Conservation (phyloP, 495 filamentous ascomycete genomes). For the Hypoxylon intermedium region DNA sequence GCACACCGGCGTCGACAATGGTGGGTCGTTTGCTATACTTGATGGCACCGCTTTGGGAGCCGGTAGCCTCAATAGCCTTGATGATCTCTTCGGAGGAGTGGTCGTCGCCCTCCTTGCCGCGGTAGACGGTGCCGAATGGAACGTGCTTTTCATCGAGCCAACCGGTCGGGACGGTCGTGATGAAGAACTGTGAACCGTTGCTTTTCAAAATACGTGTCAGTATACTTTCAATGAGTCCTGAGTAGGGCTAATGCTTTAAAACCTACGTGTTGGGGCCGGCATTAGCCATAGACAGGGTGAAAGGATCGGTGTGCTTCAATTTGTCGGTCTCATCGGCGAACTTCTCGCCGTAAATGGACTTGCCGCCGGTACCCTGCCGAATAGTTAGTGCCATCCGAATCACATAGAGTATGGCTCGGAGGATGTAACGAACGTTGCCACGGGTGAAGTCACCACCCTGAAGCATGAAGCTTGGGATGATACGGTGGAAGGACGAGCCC, state of each 20-base stretch:
- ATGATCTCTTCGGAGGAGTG: conserved; percentile 68
- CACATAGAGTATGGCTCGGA: background rate
- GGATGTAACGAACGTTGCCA: conserved; percentile 72
- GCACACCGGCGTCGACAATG: conserved; percentile 67
- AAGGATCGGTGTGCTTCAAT: conserved; percentile 66
- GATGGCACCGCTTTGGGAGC: conserved; percentile 66
- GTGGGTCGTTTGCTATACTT: conserved; percentile 69
- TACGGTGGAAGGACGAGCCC: conserved; percentile 89
- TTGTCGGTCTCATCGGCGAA: conserved; percentile 83
- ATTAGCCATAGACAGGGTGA: conserved; percentile 84
- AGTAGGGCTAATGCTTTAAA: background rate
- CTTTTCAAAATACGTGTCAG: conserved; percentile 44
- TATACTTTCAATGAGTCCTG: background rate
- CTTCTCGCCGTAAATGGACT: conserved; percentile 88
- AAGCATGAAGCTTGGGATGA: conserved; percentile 98
- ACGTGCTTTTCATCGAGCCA: conserved; percentile 84
- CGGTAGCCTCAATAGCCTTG: conserved; percentile 75
- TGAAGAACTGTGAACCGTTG: conserved; percentile 82
- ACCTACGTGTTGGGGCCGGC: conserved; percentile 79
- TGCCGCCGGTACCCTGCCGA: conserved; percentile 77
- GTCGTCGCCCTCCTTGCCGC: too few relatives aligned
- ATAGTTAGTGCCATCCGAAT: conserved; percentile 23
- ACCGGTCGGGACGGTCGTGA: conserved; percentile 73
- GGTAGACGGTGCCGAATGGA: conserved; percentile 80
- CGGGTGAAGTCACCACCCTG: conserved; percentile 99